Evolutionary conservation across 148 eudicot genomes (phyloP), one percentile per base, ranked within the genome.

Genomic region (Cornus kousa): DNA sequence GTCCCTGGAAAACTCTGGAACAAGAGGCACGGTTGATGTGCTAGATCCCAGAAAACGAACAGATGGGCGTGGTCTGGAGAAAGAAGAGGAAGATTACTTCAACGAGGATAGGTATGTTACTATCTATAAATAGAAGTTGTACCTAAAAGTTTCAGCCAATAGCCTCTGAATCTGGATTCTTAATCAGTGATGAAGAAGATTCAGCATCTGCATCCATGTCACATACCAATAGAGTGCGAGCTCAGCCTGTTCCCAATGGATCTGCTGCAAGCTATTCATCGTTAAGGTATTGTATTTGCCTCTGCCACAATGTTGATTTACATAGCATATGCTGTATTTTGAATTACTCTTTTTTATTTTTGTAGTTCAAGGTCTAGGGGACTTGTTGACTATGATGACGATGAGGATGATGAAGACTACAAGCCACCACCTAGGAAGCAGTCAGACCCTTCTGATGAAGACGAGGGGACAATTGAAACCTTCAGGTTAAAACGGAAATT

Each of bases 11-110:
- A 88, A 76, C 74, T 70, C 84, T 40, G 98, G 85, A 77, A 78
- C 79, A 46, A 86, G 80, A 70, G 83, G 86, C 78, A 76, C 86
- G 40, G 79, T 76, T 23, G 68, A 70, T 81, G 82, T 79, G 31
- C 74, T 80, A 57, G 95, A 94, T 66, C 77, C 92, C n/a, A 90
- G 97, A 83, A 97, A 87, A 83, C 89, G 91, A 40, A 81, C 79
- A 73, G 97, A 97, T 82, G 98, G 91, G 62, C 98, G 99, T 62
- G 94, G 92, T 70, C 83, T 94, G 82, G 99, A 97, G 87, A 94
- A 92, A 83, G 99, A 96, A 84, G 99, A 94, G 87, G 98, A 97
- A 83, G 98, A 94, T 35, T 97, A 97, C 82, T 97, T 94, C 79
- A 97, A 97, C 9, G 99, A 94, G 85, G 95, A 91, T 50, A 97